These are phyloP conservation scores for Beta corolliflora DNA, from an alignment of 179 eudicot species.

Conservation along the genomic window DNA sequence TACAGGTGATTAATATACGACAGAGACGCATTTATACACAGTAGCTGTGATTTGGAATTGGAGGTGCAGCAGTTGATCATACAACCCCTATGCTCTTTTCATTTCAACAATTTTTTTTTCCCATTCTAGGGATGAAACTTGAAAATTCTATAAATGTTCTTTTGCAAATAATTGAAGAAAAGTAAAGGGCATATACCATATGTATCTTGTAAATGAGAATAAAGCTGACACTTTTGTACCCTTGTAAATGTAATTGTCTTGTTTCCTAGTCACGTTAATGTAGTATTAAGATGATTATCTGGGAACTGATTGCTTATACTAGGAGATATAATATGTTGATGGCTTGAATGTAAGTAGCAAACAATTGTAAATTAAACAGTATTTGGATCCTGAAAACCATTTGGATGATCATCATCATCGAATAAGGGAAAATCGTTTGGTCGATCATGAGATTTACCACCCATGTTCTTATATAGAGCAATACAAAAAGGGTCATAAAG, in stretches of 20 bases:
- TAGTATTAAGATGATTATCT: no score
- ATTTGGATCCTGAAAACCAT: no score
- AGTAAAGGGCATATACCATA: not conserved
- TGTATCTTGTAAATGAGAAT: conserved; percentile 9
- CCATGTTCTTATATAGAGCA: no score
- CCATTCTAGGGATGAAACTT: not conserved
- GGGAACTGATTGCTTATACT: no score
- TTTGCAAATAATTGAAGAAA: not conserved
- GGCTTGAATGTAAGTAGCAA: no score
- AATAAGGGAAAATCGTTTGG: no score
- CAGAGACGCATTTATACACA: not conserved
- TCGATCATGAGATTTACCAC: no score
- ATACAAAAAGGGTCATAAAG: no score
- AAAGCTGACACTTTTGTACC: not conserved
- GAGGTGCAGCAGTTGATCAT: conserved; percentile 10
- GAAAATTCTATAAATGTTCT: not conserved
- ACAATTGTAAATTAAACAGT: no score
- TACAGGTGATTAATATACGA: conserved; percentile 51
- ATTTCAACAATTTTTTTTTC: not conserved
- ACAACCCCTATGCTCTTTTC: not conserved
- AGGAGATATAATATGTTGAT: no score
- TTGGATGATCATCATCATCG: no score
- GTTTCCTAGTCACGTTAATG: no score
- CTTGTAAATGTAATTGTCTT: not conserved
- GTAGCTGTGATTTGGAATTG: not conserved